phyloP scores from a whole-genome alignment of 108 stramenopile species.

The Nitzschia putrida region DNA sequence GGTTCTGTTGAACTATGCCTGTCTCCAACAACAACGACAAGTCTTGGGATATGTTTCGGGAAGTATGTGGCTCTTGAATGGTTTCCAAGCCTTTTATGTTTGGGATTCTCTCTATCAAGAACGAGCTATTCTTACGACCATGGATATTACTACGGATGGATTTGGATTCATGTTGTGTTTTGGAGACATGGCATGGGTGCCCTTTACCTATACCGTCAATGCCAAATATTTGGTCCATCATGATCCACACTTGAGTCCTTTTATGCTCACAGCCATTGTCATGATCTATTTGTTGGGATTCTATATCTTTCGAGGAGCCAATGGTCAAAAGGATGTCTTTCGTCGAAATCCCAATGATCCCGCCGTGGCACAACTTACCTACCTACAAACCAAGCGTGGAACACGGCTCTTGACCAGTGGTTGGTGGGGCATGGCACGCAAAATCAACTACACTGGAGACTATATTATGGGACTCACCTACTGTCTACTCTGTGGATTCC shows the following conservation, averaged over 20 bases:
- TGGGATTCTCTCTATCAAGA: slow-evolving; percentile 97
- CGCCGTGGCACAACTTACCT: slow-evolving; percentile 58
- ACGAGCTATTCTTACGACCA: slow-evolving; percentile 94
- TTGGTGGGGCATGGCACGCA: slow-evolving; percentile 98
- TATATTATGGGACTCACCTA: slow-evolving; percentile 98
- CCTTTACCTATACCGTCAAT: slow-evolving; percentile 94
- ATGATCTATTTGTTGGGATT: slow-evolving; percentile 78
- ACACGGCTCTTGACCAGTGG: slow-evolving; percentile 90
- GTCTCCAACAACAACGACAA: slow-evolving; percentile 78
- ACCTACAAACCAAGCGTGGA: slow-evolving; percentile 82
- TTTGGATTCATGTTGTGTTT: slow-evolving; percentile 98
- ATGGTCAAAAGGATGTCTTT: slow-evolving; percentile 95
- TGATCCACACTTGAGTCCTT: slow-evolving; percentile 71
- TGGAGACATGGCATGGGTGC: slow-evolving; percentile 99
- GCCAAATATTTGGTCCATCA: slow-evolving; percentile 91
- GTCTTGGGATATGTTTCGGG: slow-evolving; percentile 76
- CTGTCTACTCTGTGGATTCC: slow-evolving; percentile 93
- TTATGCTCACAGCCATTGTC: slow-evolving; percentile 55
- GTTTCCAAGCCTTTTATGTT: slow-evolving; percentile 94
- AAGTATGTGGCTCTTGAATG: slow-evolving; percentile 88
- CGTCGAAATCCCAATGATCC: slow-evolving; percentile 82
- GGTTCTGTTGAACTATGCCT: slow-evolving; percentile 87
- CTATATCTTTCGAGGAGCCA: slow-evolving; percentile 90
- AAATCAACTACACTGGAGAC: slow-evolving; percentile 99
- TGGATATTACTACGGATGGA: slow-evolving; percentile 99